Evolutionary conservation across 208 protist species (phyloP).

Genomic region (Zelonia costaricensis): DNA sequence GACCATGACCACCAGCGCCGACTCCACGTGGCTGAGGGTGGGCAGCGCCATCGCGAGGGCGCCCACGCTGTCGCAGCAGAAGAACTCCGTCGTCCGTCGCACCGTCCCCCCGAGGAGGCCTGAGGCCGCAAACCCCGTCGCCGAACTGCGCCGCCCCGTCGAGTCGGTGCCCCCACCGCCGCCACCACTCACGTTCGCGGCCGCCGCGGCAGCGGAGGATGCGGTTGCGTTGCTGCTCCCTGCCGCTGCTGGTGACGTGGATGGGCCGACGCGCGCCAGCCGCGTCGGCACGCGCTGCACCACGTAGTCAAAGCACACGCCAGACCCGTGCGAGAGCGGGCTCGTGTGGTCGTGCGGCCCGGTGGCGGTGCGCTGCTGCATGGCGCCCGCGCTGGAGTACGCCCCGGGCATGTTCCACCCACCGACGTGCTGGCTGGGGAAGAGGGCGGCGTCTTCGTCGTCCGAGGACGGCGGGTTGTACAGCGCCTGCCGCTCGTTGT

Average conservation of each 20-base stretch:
- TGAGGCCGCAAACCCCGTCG: neutral
- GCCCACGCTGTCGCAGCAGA: slow-evolving; percentile 81
- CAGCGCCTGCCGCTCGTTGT: slow-evolving; percentile 27
- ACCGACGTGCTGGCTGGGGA: neutral
- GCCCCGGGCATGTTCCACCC: slow-evolving; percentile 16
- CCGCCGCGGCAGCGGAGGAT: neutral
- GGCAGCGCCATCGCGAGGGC: slow-evolving; percentile 77
- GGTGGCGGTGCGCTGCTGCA: slow-evolving; percentile 2
- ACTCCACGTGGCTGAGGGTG: slow-evolving; percentile 56
- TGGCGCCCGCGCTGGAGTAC: slow-evolving; percentile 11
- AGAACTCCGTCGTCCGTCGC: slow-evolving; percentile 67
- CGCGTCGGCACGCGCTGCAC: slow-evolving; percentile 52
- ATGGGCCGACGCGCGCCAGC: slow-evolving; percentile 9
- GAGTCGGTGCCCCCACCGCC: neutral
- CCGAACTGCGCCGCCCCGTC: neutral
- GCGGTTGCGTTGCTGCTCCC: too few relatives aligned
- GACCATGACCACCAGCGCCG: slow-evolving; percentile 68
- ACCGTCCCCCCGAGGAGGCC: slow-evolving; percentile 12
- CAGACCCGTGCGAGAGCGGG: slow-evolving; percentile 51
- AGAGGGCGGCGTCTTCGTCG: slow-evolving; percentile 11
- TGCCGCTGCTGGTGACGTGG: too few relatives aligned
- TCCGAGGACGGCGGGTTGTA: slow-evolving; percentile 25
- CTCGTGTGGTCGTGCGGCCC: slow-evolving; percentile 14
- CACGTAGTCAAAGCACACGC: slow-evolving; percentile 71
- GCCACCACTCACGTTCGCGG: slow-evolving; percentile 2